Conservation (phyloP, 1,284 basidiomycete genomes). For the Cystobasidiaceae sp. region DNA sequence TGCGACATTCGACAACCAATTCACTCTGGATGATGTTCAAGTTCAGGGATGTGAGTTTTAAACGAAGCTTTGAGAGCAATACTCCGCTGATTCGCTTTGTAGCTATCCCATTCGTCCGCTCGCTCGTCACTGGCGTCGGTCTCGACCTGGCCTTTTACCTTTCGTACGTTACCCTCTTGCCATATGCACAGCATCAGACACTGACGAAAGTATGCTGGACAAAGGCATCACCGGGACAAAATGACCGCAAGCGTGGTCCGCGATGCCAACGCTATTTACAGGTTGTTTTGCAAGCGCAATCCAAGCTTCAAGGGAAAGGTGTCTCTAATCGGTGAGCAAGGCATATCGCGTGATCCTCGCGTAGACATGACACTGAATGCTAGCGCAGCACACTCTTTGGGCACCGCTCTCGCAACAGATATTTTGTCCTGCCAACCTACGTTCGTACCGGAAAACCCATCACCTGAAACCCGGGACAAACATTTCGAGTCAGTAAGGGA, state of each 20-base stretch:
- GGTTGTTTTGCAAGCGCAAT: slow-evolving; percentile 44
- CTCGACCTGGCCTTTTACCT: slow-evolving; percentile 46
- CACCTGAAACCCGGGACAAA: slow-evolving; percentile 16
- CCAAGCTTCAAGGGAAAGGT: slow-evolving; percentile 44
- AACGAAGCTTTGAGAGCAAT: background rate
- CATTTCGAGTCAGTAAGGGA: slow-evolving; percentile 14
- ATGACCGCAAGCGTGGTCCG: slow-evolving; percentile 44
- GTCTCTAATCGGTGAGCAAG: slow-evolving; percentile 43
- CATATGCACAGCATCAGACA: background rate
- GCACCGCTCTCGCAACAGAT: slow-evolving; percentile 40
- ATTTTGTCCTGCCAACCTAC: slow-evolving; percentile 45
- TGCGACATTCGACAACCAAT: slow-evolving; percentile 38
- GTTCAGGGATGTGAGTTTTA: slow-evolving; percentile 30
- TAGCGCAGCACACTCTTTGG: slow-evolving; percentile 38
- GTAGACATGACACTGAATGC: too few species aligned
- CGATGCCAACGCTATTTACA: slow-evolving; percentile 46
- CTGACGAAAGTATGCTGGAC: too few species aligned
- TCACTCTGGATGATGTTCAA: slow-evolving; percentile 40
- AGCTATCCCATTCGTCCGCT: slow-evolving; percentile 44
- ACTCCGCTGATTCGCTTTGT: slow-evolving; percentile 2
- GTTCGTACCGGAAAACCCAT: slow-evolving; percentile 32
- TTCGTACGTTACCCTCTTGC: slow-evolving; percentile 13
- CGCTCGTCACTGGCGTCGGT: slow-evolving; percentile 43
- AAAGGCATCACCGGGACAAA: slow-evolving; percentile 39
- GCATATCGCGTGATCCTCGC: too few species aligned